A percentile compares a stretch with the other conserved stretches of the same genome.
These are phyloP conservation scores for Crucibulum laeve DNA, from an alignment of 768 basidiomycete genomes.

Conservation along the genomic window DNA sequence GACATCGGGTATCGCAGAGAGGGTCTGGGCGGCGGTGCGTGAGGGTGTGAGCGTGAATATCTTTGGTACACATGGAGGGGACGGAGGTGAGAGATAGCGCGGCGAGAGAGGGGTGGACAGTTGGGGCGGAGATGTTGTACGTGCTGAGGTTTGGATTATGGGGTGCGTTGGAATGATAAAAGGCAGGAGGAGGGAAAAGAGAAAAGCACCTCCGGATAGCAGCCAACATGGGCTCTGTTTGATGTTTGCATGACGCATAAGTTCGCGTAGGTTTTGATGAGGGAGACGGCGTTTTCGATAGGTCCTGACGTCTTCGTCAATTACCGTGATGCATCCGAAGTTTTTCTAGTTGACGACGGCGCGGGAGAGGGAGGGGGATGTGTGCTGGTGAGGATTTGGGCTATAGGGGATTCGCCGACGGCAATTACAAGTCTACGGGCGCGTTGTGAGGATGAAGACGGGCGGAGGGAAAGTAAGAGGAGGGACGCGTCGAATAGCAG, in stretches of 20 bases:
- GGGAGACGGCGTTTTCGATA: too few relatives aligned
- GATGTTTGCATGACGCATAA: too few relatives aligned
- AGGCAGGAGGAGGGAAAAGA: background rate
- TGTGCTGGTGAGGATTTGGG: constrained; percentile 88
- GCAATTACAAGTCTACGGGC: constrained; percentile 76
- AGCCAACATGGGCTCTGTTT: too few relatives aligned
- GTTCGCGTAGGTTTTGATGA: too few relatives aligned
- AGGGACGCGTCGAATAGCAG: constrained; percentile 80
- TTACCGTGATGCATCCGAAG: too few relatives aligned
- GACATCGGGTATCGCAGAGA: constrained; percentile 49
- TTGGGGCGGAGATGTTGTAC: constrained; percentile 92
- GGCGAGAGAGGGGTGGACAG: constrained; percentile 74
- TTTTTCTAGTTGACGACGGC: too few relatives aligned
- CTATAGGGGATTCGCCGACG: constrained; percentile 82
- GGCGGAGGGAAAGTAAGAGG: background rate
- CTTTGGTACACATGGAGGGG: constrained; percentile 58
- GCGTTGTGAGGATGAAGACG: background rate
- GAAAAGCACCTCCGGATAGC: too few relatives aligned
- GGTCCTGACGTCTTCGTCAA: too few relatives aligned
- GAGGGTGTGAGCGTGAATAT: constrained; percentile 51
- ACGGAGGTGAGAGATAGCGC: constrained; percentile 72
- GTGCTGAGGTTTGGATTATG: too few relatives aligned
- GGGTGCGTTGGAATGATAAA: background rate
- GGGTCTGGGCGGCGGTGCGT: constrained; percentile 43
- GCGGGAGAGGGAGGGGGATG: too few relatives aligned